Conservation (phyloP, 768 basidiomycete genomes). For the Leccinellum albellum region DNA sequence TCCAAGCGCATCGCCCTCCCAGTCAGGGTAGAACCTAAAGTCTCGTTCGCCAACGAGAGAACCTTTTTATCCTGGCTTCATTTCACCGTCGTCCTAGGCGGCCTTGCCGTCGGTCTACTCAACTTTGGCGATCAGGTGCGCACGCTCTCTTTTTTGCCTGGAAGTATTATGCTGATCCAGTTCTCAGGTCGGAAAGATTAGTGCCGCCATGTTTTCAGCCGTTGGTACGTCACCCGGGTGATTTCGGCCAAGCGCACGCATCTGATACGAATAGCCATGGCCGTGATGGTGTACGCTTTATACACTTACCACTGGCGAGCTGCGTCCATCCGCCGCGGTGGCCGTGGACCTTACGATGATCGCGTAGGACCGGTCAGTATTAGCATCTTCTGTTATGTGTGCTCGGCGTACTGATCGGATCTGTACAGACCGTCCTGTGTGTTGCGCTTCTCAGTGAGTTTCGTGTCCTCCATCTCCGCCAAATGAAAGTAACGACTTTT, state of each 20-base stretch:
- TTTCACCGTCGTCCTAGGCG: slow-evolving; percentile 96
- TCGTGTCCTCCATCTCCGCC: background rate
- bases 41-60: slow-evolving; percentile 91
- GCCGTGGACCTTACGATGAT: slow-evolving; percentile 95
- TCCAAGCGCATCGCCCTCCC: slow-evolving; percentile 95
- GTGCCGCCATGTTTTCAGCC: slow-evolving; percentile 92
- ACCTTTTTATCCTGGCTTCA: slow-evolving; percentile 99
- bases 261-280: slow-evolving; percentile 64
- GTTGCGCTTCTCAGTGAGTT: slow-evolving; percentile 69
- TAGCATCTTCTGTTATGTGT: slow-evolving; percentile 5
- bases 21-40: slow-evolving; percentile 90
- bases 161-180: background rate
- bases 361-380: slow-evolving; percentile 85
- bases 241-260: background rate
- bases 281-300: slow-evolving; percentile 94
- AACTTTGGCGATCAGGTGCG: slow-evolving; percentile 95
- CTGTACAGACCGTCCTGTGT: slow-evolving; percentile 71
- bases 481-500: background rate
- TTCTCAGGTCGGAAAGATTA: slow-evolving; percentile 84
- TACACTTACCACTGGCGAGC: slow-evolving; percentile 97
- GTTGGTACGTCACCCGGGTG: slow-evolving; percentile 59
- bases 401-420: slow-evolving; percentile 7
- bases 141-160: background rate
- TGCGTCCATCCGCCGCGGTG: slow-evolving; percentile 83
- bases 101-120: slow-evolving; percentile 89